phyloP scores from a whole-genome alignment of 306 rosid genomes.

The Medicago ruthenica region DNA sequence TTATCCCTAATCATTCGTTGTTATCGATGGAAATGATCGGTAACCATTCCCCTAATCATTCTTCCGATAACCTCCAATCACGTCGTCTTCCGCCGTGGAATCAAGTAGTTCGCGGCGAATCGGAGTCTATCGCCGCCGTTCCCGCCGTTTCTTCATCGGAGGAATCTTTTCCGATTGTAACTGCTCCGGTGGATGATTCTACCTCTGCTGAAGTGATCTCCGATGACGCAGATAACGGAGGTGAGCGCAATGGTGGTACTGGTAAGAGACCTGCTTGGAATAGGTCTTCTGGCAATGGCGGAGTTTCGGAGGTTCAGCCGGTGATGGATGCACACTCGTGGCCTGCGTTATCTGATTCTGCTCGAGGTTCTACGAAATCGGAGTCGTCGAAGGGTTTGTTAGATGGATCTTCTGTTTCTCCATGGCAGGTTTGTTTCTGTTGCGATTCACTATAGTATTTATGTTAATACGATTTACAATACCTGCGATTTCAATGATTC shows the following conservation, averaged over 20 bases:
- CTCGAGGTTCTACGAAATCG: constrained; percentile 57
- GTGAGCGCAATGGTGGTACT: constrained; percentile 45
- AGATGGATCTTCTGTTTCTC: constrained; percentile 57
- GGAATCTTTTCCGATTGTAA: constrained; percentile 42
- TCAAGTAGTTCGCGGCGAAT: constrained; percentile 65
- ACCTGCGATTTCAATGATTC: not conserved
- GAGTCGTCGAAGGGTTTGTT: constrained; percentile 59
- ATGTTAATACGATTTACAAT: not conserved
- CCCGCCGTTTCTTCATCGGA: constrained; percentile 46
- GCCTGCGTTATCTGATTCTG: constrained; percentile 73
- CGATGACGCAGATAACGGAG: constrained; percentile 54
- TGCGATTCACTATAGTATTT: constrained; percentile 18
- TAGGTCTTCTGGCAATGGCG: constrained; percentile 68
- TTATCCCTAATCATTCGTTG: constrained; percentile 43
- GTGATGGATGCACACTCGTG: constrained; percentile 78
- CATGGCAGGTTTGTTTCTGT: constrained; percentile 64
- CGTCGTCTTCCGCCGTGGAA: constrained; percentile 64
- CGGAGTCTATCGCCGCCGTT: constrained; percentile 46
- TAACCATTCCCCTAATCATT: constrained; percentile 51
- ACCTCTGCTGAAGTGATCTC: constrained; percentile 21
- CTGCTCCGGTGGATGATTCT: constrained; percentile 44
- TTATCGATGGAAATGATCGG: constrained; percentile 52
- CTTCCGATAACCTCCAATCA: constrained; percentile 52
- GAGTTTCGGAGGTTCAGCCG: constrained; percentile 54
- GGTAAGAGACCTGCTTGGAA: constrained; percentile 80